Evolutionary conservation across 306 rosid species (phyloP), one percentile per base, ranked within the genome.

Genomic region (Cicer arietinum): DNA sequence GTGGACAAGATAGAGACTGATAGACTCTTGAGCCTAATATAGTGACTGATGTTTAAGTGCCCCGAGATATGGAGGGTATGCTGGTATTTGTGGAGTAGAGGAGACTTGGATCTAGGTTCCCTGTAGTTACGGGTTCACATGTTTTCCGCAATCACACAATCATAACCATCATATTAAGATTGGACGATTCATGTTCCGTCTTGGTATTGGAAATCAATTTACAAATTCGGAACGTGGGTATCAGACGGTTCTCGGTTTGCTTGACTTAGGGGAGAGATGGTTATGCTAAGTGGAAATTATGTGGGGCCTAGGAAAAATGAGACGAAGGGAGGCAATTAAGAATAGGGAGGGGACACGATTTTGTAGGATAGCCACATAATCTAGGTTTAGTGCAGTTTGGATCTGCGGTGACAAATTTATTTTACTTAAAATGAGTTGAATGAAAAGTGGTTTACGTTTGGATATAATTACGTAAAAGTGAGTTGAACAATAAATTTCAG

Each of bases 201-300:
- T 60, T 60, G 44, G 66, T 58, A 58, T 25, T 22, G 22, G 41
- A 58, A 25, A 22, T 56, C 63, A 12, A 30, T 59, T 30, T 59
- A 30, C 43, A 59, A 12, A 12, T 42, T 59, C 8, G 42, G 43
- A 12, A 59, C 5, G 10, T 59, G 16, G 3, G 43, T 2, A 30
- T 59, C 30, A 54, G 35, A 8, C 2, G 6, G 61, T 54, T 54
- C 20, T 54, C 16, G 9, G 65, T 11, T 58, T 59, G 43, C 43
- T 25, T 25, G 14, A 59, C 16, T 10, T 65, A 10, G 9, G 16
- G 71, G 6, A 11, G 17, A 10, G 54, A 44, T 66, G 54, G 52
- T 43, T 65, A 65, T 43, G 14, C 53, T 65, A 43, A 66, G 41
- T 44, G n/a, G 40, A 16, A 41, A 42, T 42, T 43, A 46, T 17